These are phyloP conservation scores for Singerocomus rubriflavus DNA, from an alignment of 1,284 basidiomycete species.

Conservation along the genomic window DNA sequence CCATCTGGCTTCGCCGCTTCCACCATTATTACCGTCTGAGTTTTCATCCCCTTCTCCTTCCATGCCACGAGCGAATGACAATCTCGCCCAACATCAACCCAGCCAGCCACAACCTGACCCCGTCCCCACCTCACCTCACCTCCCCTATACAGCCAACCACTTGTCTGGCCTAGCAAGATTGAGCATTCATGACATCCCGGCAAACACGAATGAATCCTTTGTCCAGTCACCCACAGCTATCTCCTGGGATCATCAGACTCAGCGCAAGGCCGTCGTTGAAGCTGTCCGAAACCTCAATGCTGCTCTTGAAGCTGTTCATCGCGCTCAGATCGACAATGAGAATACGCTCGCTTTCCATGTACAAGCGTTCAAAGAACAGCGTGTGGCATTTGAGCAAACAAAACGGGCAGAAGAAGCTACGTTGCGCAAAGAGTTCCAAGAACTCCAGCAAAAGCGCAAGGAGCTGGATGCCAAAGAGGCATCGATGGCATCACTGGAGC, in stretches of 20 bases:
- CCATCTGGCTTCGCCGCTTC: slow-evolving; percentile 7
- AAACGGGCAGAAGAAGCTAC: slow-evolving; percentile 10
- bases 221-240: slow-evolving; percentile 3
- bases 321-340: slow-evolving; percentile 19
- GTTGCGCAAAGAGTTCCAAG: slow-evolving; percentile 7
- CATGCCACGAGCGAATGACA: neutral
- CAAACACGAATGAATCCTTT: neutral
- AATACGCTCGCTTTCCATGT: slow-evolving; percentile 12
- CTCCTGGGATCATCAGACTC: slow-evolving; percentile 15
- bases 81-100: neutral
- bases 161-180: neutral
- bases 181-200: neutral
- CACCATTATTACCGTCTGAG: neutral
- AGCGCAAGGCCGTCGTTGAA: slow-evolving; percentile 10
- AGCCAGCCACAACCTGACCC: neutral
- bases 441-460: slow-evolving; percentile 17
- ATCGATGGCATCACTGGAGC: slow-evolving; percentile 20
- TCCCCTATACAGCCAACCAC: slow-evolving; percentile 8
- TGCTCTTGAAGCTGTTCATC: slow-evolving; percentile 8
- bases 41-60: slow-evolving; percentile 8
- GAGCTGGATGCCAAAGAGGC: slow-evolving; percentile 22
- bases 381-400: slow-evolving; percentile 20
- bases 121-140: neutral
- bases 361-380: slow-evolving; percentile 17
- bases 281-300: slow-evolving; percentile 13